Percentiles rank a stretch among this genome's conserved stretches.
Evolutionary conservation across 2,329 filamentous ascomycete species (phyloP).

Genomic region (Colletotrichum filicis): DNA sequence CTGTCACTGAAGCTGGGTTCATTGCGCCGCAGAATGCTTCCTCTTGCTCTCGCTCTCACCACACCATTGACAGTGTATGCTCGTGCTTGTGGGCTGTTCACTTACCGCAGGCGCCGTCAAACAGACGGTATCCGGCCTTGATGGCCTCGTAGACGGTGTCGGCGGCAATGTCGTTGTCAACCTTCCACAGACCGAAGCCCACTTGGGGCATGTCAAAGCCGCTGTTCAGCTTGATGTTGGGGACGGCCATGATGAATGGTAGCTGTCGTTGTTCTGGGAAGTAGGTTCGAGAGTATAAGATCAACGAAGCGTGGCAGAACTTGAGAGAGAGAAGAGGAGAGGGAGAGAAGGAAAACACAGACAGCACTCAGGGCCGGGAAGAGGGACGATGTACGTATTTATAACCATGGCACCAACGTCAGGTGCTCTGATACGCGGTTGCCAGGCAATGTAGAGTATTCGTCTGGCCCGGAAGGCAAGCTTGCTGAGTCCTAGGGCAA

Average conservation of each 20-base stretch:
- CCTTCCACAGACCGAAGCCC: constrained; percentile 87
- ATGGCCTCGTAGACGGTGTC: constrained; percentile 83
- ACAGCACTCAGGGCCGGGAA: not conserved
- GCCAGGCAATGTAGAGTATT: constrained; percentile 1
- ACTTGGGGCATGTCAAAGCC: constrained; percentile 79
- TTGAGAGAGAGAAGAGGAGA: constrained; percentile 10
- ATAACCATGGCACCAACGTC: constrained; percentile 9
- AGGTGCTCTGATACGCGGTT: constrained; percentile 2
- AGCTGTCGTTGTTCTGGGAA: not conserved
- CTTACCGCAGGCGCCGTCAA: constrained; percentile 71
- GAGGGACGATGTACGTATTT: constrained; percentile 22
- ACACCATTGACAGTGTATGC: not conserved
- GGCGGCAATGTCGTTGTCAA: constrained; percentile 77
- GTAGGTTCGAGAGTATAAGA: not conserved
- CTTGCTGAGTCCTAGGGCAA: not conserved
- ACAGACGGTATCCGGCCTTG: constrained; percentile 70
- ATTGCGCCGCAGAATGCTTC: not conserved
- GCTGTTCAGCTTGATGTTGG: constrained; percentile 71
- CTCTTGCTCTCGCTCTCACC: not conserved
- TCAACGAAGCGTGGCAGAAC: not conserved
- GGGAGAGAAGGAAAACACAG: not conserved
- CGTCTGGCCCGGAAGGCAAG: not conserved
- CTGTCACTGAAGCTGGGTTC: not conserved
- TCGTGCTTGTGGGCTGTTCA: constrained; percentile 33
- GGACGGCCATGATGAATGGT: constrained; percentile 41